Evolutionary conservation across 768 basidiomycete genomes (phyloP).

Genomic region (Termitomyces heimii): DNA sequence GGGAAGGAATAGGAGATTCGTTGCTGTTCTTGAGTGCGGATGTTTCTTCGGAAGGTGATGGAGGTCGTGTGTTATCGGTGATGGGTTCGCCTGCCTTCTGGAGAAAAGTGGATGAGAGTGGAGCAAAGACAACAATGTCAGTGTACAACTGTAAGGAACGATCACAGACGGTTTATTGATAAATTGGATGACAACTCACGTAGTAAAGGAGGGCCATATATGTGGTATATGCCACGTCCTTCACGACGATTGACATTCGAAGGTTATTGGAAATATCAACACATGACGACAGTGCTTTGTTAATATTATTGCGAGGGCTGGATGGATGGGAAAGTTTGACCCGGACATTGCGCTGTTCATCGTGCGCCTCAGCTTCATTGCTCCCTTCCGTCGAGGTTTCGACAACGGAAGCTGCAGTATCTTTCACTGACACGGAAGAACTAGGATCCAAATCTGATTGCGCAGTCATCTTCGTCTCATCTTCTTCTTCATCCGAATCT

Average conservation of each 20-base stretch:
- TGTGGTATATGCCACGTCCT: constrained; percentile 41
- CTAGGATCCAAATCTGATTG: constrained; percentile 20
- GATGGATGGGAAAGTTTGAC: constrained; percentile 17
- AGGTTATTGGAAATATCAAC: background rate
- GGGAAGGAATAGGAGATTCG: constrained; percentile 20
- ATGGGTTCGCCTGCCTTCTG: constrained; percentile 19
- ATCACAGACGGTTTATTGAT: background rate
- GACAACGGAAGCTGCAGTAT: constrained; percentile 2
- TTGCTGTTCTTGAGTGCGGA: constrained; percentile 15
- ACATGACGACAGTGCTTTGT: background rate
- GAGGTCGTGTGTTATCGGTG: constrained; percentile 17
- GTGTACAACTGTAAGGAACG: constrained; percentile 65
- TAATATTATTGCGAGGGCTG: constrained; percentile 14
- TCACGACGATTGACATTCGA: constrained; percentile 36
- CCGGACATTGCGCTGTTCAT: constrained; percentile 16
- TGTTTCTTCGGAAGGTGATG: constrained; percentile 21
- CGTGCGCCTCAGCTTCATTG: constrained; percentile 18
- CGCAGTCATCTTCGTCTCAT: constrained; percentile 16
- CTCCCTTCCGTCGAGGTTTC: constrained; percentile 11
- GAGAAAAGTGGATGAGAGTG: constrained; percentile 67
- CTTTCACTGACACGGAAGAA: constrained; percentile 4
- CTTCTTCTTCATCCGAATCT: constrained; percentile 42
- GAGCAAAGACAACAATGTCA: constrained; percentile 78
- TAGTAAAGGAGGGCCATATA: constrained; percentile 62
- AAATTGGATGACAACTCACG: constrained; percentile 32